Evolutionary conservation across 2,329 filamentous ascomycete genomes (phyloP).

Genomic region (Basipetospora chlamydospora): DNA sequence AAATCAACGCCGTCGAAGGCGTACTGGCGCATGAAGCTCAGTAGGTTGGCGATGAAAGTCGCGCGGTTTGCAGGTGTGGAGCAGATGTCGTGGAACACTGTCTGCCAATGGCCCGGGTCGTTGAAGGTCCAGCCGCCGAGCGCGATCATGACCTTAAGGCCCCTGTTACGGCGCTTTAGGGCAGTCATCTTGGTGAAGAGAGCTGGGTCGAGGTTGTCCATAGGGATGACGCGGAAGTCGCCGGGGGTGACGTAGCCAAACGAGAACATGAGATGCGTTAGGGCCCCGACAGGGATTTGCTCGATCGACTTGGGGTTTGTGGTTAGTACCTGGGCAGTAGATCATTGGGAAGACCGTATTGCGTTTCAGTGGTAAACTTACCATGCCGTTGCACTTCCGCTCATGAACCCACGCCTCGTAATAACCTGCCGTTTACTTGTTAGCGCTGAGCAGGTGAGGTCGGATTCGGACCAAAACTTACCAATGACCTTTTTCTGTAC

Average conservation of each 20-base stretch:
- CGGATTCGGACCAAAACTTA: too few relatives aligned
- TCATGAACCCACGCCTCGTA: constrained; percentile 16
- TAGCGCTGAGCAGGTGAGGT: too few relatives aligned
- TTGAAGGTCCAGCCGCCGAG: constrained; percentile 27
- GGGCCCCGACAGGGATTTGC: constrained; percentile 9
- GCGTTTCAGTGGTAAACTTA: too few relatives aligned
- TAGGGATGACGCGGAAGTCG: constrained; percentile 14
- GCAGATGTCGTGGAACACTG: constrained; percentile 14
- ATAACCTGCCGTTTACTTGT: too few relatives aligned
- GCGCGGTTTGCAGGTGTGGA: constrained; percentile 17
- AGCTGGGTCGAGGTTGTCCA: constrained; percentile 10
- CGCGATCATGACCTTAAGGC: constrained; percentile 18
- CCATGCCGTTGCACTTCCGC: constrained; percentile 7
- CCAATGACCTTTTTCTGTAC: constrained; percentile 14
- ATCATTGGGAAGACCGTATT: too few relatives aligned
- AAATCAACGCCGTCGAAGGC: constrained; percentile 27
- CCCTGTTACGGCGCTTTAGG: constrained; percentile 14
- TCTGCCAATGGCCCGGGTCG: constrained; percentile 14
- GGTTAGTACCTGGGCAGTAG: too few relatives aligned
- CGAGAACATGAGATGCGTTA: constrained; percentile 16
- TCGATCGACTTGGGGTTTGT: too few relatives aligned
- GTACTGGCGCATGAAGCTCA: constrained; percentile 23
- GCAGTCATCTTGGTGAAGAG: constrained; percentile 14
- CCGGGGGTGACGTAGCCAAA: constrained; percentile 20
- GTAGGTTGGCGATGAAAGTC: constrained; percentile 20